Base-by-base conservation (phyloP, 306 rosid genomes). In the Vicia villosa region DNA sequence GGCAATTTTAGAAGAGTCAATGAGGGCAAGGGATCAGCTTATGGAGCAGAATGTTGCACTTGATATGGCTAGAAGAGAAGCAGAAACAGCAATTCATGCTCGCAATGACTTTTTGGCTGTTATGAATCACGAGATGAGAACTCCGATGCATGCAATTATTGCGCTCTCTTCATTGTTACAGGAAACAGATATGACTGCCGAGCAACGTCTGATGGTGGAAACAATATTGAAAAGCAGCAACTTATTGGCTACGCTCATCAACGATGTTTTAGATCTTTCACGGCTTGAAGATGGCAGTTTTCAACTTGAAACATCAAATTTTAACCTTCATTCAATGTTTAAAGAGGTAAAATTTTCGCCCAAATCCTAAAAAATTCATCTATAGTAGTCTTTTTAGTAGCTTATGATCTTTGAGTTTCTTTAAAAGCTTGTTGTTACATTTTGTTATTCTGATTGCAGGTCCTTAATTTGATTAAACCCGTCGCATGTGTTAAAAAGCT, bases 81-180 rank as follows among this genome's bases (percentile, higher is more conserved):
- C 99, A 20, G 99, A 94, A 89, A 94, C 97, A 41, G 99, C 99
- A 34, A 94, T 94, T 73, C 88, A 86, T 80, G 99, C 96, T 77
- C 96, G 99, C 75, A 94, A 94, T 77, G 99, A 94, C 83, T 94
- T 94, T 81, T 80, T 94, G 82, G 97, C 99, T 2, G 99, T 94
- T 58, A 90, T 94, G 99, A 94, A 94, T 82, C 97, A 94, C 13
- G 99, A 94, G 81, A 94, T 94, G 99, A 91, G 99, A 74, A 94
- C 96, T 67, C 99, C 99, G 5, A 91, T 94, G 99, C 99, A 94
- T 82, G 99, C 99, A 61, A 82, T 94, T 70, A 94, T 88, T 78
- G 99, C 97, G 34, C 99, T 94, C 68, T 94, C 97, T 63, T 94
- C 99, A 42, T 80, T 94, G 81, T 74, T 94, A 66, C 99, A 90